phyloP scores from a whole-genome alignment of 1,284 basidiomycete species.

The Takashimella tepidaria region DNA sequence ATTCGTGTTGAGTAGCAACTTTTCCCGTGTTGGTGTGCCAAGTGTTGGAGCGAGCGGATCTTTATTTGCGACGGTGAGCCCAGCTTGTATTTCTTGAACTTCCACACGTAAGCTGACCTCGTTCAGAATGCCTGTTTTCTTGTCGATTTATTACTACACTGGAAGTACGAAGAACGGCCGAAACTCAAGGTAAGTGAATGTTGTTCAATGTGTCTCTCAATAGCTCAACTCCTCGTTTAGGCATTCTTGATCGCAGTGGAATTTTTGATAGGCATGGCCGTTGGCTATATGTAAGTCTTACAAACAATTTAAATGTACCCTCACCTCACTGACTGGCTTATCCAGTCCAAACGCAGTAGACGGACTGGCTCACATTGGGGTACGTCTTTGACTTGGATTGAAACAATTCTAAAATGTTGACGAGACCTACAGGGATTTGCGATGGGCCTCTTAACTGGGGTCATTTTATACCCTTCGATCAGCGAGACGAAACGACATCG shows the following conservation, averaged over 20 bases:
- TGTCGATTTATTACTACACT: constrained; percentile 88
- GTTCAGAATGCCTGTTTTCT: constrained; percentile 61
- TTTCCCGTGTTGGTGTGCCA: constrained; percentile 80
- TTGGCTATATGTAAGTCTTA: constrained; percentile 63
- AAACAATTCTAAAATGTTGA: not conserved
- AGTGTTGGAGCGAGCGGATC: constrained; percentile 91
- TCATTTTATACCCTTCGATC: constrained; percentile 85
- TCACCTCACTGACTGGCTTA: not conserved
- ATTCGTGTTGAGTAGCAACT: constrained; percentile 76
- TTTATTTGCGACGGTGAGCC: constrained; percentile 75
- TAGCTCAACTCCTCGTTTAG: constrained; percentile 48
- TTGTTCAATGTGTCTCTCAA: not conserved
- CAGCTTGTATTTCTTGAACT: constrained; percentile 1
- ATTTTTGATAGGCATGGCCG: constrained; percentile 72
- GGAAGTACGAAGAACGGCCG: constrained; percentile 79
- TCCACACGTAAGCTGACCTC: constrained; percentile 1
- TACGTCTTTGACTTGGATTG: constrained; percentile 14
- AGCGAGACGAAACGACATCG: constrained; percentile 67
- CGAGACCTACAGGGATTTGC: constrained; percentile 30
- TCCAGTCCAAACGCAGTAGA: constrained; percentile 41
- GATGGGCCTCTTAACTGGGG: constrained; percentile 73
- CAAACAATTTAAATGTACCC: not conserved
- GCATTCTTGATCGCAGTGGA: constrained; percentile 73
- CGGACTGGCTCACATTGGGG: constrained; percentile 50
- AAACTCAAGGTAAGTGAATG: constrained; percentile 58